phyloP scores from a whole-genome alignment of 2,329 filamentous ascomycete genomes.

The Chaetomiaceae sp. region DNA sequence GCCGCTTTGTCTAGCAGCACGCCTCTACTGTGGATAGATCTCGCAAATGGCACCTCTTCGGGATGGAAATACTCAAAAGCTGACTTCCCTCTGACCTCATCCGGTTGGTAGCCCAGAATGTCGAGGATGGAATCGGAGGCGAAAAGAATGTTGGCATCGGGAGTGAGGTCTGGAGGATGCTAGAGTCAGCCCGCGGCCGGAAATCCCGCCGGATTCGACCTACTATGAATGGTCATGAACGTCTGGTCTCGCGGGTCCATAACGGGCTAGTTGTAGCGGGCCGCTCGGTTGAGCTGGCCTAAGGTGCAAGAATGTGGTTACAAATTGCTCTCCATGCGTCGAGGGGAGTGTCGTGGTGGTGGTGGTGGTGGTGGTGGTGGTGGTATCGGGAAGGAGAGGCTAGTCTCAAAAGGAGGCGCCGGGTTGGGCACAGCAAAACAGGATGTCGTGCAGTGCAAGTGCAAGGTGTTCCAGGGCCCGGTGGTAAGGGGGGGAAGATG shows the following conservation, averaged over 20 bases:
- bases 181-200: slow-evolving; percentile 12
- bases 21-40: slow-evolving; percentile 66
- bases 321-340: slow-evolving; percentile 25
- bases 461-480: slow-evolving; percentile 7
- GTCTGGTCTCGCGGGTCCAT: slow-evolving; percentile 81
- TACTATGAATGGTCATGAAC: slow-evolving; percentile 88
- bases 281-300: slow-evolving; percentile 23
- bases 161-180: slow-evolving; percentile 57
- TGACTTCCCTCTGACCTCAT: slow-evolving; percentile 70
- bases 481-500: not conserved
- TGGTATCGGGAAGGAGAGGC: slow-evolving; percentile 17
- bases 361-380: no score
- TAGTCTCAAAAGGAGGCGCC: slow-evolving; percentile 20
- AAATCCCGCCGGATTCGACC: slow-evolving; percentile 34
- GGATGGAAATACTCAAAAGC: slow-evolving; percentile 85
- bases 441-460: slow-evolving; percentile 12
- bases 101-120: slow-evolving; percentile 73
- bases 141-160: slow-evolving; percentile 75
- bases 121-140: slow-evolving; percentile 79
- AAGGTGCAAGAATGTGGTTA: slow-evolving; percentile 19
- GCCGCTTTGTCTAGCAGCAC: slow-evolving; percentile 79
- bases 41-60: slow-evolving; percentile 72
- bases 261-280: slow-evolving; percentile 29
- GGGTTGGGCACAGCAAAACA: slow-evolving; percentile 14
- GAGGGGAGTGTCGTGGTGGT: slow-evolving; percentile 5